These are phyloP conservation scores for Liriodendron chinense DNA, from an alignment of 164 flowering plant species.

Conservation along the genomic window DNA sequence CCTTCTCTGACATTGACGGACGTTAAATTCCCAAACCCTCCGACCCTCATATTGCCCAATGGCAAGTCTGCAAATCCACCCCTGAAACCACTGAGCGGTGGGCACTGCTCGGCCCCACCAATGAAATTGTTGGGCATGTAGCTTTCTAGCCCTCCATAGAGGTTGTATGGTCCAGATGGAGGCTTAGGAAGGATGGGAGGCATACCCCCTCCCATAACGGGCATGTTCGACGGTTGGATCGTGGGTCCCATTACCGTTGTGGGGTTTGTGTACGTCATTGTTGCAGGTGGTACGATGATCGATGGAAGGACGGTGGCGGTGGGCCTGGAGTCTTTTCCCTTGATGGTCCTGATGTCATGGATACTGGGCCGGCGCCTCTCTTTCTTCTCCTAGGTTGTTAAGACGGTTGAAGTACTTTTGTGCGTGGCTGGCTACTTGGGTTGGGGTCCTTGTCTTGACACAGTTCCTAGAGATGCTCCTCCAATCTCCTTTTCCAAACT, in stretches of 20 bases:
- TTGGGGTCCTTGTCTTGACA: conserved; percentile 22
- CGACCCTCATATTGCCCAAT: background rate
- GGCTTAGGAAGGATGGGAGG: background rate
- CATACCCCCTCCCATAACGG: background rate
- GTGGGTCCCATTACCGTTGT: background rate
- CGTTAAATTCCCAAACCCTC: background rate
- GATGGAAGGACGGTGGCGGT: background rate
- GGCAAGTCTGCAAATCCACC: background rate
- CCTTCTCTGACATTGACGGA: background rate
- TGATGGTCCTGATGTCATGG: conserved; percentile 11
- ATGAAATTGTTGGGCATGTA: background rate
- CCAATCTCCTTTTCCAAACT: conserved; percentile 32
- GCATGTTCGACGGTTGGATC: background rate
- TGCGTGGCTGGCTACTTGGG: conserved; percentile 34
- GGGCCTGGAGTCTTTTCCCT: background rate
- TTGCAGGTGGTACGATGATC: background rate
- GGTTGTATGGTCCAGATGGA: background rate
- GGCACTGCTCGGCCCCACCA: background rate
- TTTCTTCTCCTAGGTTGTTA: background rate
- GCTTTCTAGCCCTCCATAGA: conserved; percentile 1
- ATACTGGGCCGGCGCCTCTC: conserved; percentile 15
- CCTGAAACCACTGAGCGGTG: background rate
- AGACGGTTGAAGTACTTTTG: conserved; percentile 25
- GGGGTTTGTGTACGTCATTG: background rate
- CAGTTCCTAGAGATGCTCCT: conserved; percentile 24